Evolutionary conservation across 495 filamentous ascomycete genomes (phyloP).

Genomic region (Zalerion maritima): DNA sequence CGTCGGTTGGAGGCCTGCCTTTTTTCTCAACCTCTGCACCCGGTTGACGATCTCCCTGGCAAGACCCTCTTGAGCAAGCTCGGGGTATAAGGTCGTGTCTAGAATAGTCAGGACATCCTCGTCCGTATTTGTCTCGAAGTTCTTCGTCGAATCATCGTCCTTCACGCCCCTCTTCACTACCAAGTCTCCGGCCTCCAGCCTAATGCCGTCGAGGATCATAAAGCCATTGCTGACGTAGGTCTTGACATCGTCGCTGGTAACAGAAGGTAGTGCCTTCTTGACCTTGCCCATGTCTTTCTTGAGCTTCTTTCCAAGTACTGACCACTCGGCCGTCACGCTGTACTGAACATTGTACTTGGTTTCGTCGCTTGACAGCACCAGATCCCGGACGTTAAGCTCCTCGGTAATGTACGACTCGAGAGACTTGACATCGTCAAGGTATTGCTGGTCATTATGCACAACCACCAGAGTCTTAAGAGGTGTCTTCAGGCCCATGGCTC

Average conservation of each 20-base stretch:
- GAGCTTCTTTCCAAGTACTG: conserved; percentile 87
- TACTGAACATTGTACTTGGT: conserved; percentile 84
- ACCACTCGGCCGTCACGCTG: conserved; percentile 79
- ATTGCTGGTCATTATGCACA: conserved; percentile 70
- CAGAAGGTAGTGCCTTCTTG: conserved; percentile 70
- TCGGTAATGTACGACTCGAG: conserved; percentile 74
- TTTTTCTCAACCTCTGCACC: conserved; percentile 67
- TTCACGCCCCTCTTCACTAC: conserved; percentile 68
- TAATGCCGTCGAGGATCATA: conserved; percentile 73
- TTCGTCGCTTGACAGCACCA: conserved; percentile 80
- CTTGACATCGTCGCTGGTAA: conserved; percentile 62
- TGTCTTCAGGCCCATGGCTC: conserved; percentile 72
- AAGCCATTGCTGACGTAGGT: conserved; percentile 50
- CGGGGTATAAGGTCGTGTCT: conserved; percentile 58
- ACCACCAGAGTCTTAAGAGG: conserved; percentile 82
- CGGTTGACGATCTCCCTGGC: conserved; percentile 75
- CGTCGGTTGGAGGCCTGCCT: conserved; percentile 63
- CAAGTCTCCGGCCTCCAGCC: conserved; percentile 65
- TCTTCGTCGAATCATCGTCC: conserved; percentile 47
- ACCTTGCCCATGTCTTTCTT: conserved; percentile 85
- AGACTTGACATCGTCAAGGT: conserved; percentile 73
- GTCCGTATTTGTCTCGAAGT: conserved; percentile 75
- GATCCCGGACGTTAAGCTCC: conserved; percentile 76
- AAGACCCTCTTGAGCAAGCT: conserved; percentile 59
- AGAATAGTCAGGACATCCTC: conserved; percentile 69